Evolutionary conservation across 768 basidiomycete genomes (phyloP).

Genomic region (Suillus cothurnatus): DNA sequence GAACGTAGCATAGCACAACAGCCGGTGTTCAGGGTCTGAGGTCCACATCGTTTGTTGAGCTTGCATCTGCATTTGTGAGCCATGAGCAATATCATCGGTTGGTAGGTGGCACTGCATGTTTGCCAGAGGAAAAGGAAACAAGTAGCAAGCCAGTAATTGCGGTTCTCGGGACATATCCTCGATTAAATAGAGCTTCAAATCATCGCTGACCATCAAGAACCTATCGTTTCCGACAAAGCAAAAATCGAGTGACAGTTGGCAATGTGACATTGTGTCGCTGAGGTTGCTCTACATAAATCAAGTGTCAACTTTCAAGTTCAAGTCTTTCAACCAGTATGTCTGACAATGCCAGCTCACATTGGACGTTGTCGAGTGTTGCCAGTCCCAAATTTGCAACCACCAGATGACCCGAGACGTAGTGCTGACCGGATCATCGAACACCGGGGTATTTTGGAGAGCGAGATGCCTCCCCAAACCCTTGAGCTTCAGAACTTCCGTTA

Average conservation of each 20-base stretch:
- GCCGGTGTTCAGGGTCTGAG: neutral
- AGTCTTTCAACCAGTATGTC: neutral
- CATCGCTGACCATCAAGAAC: neutral
- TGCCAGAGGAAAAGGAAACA: neutral
- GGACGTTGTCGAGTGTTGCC: conserved; percentile 7
- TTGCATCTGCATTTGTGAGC: neutral
- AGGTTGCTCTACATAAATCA: conserved; percentile 1
- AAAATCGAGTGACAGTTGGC: neutral
- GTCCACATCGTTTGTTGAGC: neutral
- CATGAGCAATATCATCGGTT: neutral
- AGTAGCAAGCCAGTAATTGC: conserved; percentile 3
- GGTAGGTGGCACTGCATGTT: neutral
- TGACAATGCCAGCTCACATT: neutral
- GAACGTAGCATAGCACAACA: neutral
- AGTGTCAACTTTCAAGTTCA: neutral
- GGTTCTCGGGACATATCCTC: neutral
- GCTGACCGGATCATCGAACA: neutral
- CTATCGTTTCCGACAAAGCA: conserved; percentile 4
- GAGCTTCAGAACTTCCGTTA: neutral
- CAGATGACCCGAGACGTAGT: neutral
- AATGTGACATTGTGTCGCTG: neutral
- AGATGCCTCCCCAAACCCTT: neutral
- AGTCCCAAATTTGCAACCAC: conserved; percentile 9
- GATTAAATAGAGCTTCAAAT: neutral
- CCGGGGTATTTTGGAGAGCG: neutral